Evolutionary conservation across 2,329 filamentous ascomycete species (phyloP).

Genomic region (Cryphonectria japonica): DNA sequence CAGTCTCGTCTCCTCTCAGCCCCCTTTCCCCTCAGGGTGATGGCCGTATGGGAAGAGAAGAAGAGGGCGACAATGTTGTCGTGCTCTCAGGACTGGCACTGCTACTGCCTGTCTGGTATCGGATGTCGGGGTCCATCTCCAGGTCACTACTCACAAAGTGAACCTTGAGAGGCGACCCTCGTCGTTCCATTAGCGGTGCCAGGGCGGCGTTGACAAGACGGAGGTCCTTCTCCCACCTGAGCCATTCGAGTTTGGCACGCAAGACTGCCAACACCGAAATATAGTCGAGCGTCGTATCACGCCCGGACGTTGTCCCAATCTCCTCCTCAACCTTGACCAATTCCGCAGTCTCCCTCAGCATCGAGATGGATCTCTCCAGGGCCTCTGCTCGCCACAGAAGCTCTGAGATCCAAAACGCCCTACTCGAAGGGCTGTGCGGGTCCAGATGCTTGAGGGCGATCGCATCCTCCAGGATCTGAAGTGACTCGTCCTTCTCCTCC

Average conservation of each 20-base stretch:
- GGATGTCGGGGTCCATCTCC: neutral
- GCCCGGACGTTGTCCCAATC: neutral
- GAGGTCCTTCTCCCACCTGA: constrained; percentile 12
- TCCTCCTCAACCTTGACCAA: constrained; percentile 7
- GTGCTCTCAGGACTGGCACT: constrained; percentile 6
- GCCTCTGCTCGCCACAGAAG: constrained; percentile 10
- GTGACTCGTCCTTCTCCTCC: neutral
- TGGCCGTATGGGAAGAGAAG: constrained; percentile 1
- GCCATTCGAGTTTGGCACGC: constrained; percentile 11
- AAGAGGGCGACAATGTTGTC: neutral
- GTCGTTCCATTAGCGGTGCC: constrained; percentile 1
- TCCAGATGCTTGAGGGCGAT: constrained; percentile 1
- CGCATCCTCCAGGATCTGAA: neutral
- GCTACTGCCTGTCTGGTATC: neutral
- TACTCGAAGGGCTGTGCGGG: neutral
- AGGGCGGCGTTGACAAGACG: neutral
- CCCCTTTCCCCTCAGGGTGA: neutral
- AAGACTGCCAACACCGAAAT: constrained; percentile 3
- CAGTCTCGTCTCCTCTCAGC: neutral
- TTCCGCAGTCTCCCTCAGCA: constrained; percentile 7
- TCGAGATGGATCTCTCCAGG: neutral
- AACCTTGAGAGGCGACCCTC: neutral
- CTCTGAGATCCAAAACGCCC: constrained; percentile 20
- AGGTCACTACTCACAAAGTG: constrained; percentile 7
- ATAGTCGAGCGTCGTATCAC: neutral